phyloP scores from a whole-genome alignment of 768 basidiomycete species.

The Coprinopsis cinerea region DNA sequence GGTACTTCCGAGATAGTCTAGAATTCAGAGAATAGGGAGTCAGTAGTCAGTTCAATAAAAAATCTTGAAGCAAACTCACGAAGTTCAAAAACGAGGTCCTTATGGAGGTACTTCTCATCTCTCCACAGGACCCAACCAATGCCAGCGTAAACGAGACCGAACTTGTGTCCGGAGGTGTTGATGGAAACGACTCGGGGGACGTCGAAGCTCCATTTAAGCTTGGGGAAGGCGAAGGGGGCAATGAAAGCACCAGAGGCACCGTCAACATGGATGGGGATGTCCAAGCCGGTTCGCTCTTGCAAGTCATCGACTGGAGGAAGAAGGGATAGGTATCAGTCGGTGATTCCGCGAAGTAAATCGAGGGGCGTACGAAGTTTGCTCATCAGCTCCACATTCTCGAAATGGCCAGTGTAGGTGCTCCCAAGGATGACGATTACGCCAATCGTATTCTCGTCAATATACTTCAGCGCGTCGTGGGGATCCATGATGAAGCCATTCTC shows the following conservation, averaged over 20 bases:
- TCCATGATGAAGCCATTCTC: constrained; percentile 47
- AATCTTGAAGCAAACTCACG: constrained; percentile 29
- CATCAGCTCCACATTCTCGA: constrained; percentile 56
- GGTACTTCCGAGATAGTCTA: constrained; percentile 50
- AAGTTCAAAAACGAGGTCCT: constrained; percentile 61
- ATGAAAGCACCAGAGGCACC: constrained; percentile 60
- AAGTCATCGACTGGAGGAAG: constrained; percentile 41
- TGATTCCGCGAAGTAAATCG: too few species aligned
- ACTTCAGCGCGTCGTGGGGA: constrained; percentile 50
- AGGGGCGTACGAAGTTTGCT: constrained; percentile 36
- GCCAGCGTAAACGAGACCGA: constrained; percentile 47
- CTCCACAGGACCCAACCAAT: constrained; percentile 62
- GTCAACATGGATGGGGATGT: constrained; percentile 65
- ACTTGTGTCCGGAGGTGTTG: constrained; percentile 56
- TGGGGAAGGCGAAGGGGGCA: constrained; percentile 56
- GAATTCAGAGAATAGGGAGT: neutral
- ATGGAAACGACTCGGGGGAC: constrained; percentile 49
- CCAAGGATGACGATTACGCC: constrained; percentile 54
- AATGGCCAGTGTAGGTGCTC: constrained; percentile 57
- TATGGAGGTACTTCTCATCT: constrained; percentile 50
- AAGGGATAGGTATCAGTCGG: too few species aligned
- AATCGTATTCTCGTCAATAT: constrained; percentile 67
- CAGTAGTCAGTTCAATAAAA: neutral
- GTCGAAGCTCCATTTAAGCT: constrained; percentile 53
- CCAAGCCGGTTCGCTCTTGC: constrained; percentile 46